Evolutionary conservation across 208 protist species (phyloP), one percentile per base, ranked within the genome.

Genomic region (Trypanosoma caninum): DNA sequence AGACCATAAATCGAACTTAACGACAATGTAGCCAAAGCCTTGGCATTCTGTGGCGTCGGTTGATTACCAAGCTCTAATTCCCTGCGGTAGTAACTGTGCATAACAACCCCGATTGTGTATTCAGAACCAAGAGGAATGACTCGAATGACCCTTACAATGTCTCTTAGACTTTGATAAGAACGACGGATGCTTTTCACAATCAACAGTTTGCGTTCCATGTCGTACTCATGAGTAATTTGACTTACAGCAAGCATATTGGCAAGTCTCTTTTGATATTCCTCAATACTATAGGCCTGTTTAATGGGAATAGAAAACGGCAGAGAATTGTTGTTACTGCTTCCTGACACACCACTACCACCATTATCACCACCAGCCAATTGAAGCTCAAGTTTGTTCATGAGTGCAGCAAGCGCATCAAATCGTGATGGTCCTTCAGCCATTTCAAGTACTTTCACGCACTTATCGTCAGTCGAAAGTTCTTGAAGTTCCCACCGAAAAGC

Each of bases 31-130:
- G 50, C 41, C 42, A 72, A 52, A 25, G 35, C 5, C 14, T 51
- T 34, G 6, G 22, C 25, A 25, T n/a, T 35, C 33, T 37, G 3
- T 14, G 8, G 10, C 20, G 5, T 9, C 2, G 55, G 65, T 25
- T 31, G 37, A 22, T 59, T 33, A 16, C 51, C 35, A 28, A 72
- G 18, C 2, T 37, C 0, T 1, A 72, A 42, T 27, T 65, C 55
- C 18, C 13, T 35, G 22, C 65, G 57, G 27, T 72, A 72, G 35
- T 65, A 72, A 23, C 51, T 23, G 34, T 72, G 65, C 8, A 72
- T 14, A 30, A 65, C 8, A 34, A n/a, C 22, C n/a, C 45, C 51
- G 46, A 65, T 20, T 47, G 34, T n/a, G 37, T 18, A 9, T 18
- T 4, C 22, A 18, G 35, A 27, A 11, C 13, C 38, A 27, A 72